A percentile compares a stretch with the other conserved stretches of the same genome.
Conservation (phyloP, 768 basidiomycete species). For the Lactarius trivialis region DNA sequence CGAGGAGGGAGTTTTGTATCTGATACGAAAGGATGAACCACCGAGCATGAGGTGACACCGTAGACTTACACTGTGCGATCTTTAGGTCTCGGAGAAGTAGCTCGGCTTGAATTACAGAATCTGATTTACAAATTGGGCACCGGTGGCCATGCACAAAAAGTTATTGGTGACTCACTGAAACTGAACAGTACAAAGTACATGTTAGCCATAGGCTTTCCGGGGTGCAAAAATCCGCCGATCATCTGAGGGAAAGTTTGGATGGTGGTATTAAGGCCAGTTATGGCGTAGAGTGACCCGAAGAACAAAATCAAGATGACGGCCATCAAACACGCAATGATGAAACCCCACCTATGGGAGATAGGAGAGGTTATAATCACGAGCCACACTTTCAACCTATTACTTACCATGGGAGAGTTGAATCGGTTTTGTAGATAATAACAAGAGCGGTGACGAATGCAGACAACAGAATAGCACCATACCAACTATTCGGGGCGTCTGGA, state of each 20-base stretch:
- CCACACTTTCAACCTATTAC: background rate
- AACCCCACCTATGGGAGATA: conserved; percentile 36
- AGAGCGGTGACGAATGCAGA: conserved; percentile 32
- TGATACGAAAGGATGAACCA: background rate
- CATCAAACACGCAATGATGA: conserved; percentile 38
- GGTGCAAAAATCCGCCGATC: conserved; percentile 32
- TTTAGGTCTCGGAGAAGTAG: conserved; percentile 43
- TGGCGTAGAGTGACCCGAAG: conserved; percentile 40
- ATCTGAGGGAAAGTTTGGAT: conserved; percentile 49
- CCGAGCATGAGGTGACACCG: no score
- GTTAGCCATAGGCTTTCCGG: conserved; percentile 32
- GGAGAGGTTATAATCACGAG: background rate
- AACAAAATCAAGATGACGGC: conserved; percentile 42
- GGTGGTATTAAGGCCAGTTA: conserved; percentile 40
- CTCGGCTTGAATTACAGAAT: conserved; percentile 40
- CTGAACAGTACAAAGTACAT: conserved; percentile 42
- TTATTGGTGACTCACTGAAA: conserved; percentile 31
- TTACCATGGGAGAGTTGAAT: conserved; percentile 45
- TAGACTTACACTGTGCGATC: conserved; percentile 36
- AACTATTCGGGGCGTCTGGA: conserved; percentile 30
- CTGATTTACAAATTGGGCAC: conserved; percentile 18
- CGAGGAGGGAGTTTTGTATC: conserved; percentile 45
- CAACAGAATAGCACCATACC: conserved; percentile 29
- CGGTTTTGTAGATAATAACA: conserved; percentile 40
- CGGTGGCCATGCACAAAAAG: background rate